Evolutionary conservation across 345 rosid species (phyloP), one percentile per base, ranked within the genome.

Genomic region (Murraya koenigii): DNA sequence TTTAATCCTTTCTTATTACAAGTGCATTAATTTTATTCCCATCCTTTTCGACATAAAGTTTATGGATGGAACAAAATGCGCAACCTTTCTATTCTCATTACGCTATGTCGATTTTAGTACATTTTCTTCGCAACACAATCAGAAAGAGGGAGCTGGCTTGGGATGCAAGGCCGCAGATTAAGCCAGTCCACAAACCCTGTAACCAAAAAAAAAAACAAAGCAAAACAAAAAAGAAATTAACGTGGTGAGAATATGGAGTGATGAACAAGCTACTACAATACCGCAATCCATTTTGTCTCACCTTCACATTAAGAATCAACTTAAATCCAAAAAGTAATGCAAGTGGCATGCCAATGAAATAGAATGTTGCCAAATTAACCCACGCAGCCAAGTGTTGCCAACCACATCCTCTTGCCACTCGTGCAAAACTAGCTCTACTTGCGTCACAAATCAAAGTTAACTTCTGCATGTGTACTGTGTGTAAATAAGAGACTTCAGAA

Each of bases 361-460:
- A 91, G 35, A 87, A 88, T n/a, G 92, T 83, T 23, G 77, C 87
- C 26, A 93, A 76, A 75, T 93, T 92, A n/a, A 78, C 87, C 67
- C 76, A 72, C 3, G 86, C 85, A 13, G 81, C 98, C 69, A 89
- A 54, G 2, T 79, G 89, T 72, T 95, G 94, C 95, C 95, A 92
- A 22, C 94, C 97, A 11, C 94, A 87, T 49, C 95, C 98, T 82
- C 95, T 89, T 0, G 89, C 90, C 56, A 92, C 93, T 76, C 94
- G 97, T 91, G 73, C 56, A 44, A 36, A 14, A 0, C 22, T 38
- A 41, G 6, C 19, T n/a, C 3, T 14, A 1, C 3, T 52, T 26
- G 22, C n/a, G 17, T 68, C 32, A 68, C 63, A 6, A 44, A 39
- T 23, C 49, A n/a, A 67, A 67, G 26, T 44, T 44, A 44, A 44